These are phyloP conservation scores for Bipolaris zeicola DNA, from an alignment of 2,329 filamentous ascomycete genomes.

Conservation along the genomic window DNA sequence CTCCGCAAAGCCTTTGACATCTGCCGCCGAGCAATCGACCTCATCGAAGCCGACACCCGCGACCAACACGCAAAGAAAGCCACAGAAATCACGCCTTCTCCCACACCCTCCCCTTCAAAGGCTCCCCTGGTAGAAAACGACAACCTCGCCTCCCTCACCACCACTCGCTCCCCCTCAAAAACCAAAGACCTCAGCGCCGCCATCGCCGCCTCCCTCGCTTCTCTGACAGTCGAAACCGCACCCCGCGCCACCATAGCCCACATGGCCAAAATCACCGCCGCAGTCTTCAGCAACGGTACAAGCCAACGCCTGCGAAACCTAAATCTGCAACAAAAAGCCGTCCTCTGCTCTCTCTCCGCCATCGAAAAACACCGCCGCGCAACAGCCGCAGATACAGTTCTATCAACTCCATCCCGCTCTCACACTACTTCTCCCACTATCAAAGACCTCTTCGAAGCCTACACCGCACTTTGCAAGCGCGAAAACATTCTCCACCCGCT, in stretches of 20 bases:
- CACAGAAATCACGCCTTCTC: slow-evolving; percentile 53
- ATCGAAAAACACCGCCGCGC: slow-evolving; percentile 76
- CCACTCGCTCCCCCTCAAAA: slow-evolving; percentile 52
- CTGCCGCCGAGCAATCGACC: slow-evolving; percentile 83
- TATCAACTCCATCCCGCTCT: slow-evolving; percentile 51
- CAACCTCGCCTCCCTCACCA: slow-evolving; percentile 66
- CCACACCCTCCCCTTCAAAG: slow-evolving; percentile 70
- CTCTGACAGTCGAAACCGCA: slow-evolving; percentile 75
- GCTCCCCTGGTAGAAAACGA: slow-evolving; percentile 79
- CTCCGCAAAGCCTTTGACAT: slow-evolving; percentile 95
- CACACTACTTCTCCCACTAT: slow-evolving; percentile 73
- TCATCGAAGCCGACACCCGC: slow-evolving; percentile 84
- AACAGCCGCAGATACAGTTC: slow-evolving; percentile 35
- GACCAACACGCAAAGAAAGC: slow-evolving; percentile 69
- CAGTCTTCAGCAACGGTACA: slow-evolving; percentile 88
- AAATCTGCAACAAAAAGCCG: slow-evolving; percentile 95
- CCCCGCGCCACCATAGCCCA: slow-evolving; percentile 89
- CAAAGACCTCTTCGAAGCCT: slow-evolving; percentile 82
- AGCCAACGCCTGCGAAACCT: slow-evolving; percentile 82
- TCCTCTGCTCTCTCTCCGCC: slow-evolving; percentile 84
- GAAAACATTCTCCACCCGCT: slow-evolving; percentile 91
- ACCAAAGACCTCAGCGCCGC: slow-evolving; percentile 29
- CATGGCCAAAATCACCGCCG: slow-evolving; percentile 86
- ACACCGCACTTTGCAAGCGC: slow-evolving; percentile 78
- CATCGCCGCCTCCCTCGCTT: slow-evolving; percentile 57